Evolutionary conservation across 1,139 yeast genomes (phyloP), one percentile per base, ranked within the genome.

Genomic region (Pichia terricola): DNA sequence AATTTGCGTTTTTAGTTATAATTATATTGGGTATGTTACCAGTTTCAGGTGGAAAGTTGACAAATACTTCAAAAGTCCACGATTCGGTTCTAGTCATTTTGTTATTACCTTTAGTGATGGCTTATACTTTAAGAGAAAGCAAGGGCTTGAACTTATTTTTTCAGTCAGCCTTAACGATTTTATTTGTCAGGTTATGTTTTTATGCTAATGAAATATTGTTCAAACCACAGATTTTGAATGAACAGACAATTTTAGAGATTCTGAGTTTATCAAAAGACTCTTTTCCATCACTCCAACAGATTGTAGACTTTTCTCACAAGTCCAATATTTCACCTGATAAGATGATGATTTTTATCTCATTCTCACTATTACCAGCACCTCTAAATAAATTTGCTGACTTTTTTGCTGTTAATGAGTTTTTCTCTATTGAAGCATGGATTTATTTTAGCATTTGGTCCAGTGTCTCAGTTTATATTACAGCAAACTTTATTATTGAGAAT

Each of bases 391-490:
- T 27, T 4, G 5, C 26, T 50, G 3, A 5, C 8, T 38, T 27
- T 11, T 31, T 40, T 5, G 25, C 47, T 4, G 57, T 58, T 37
- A 51, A 55, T 2, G 38, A 51, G 3, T 36, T 52, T 25, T 54
- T 52, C 40, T 41, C 50, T 42, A 66, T 72, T 39, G 65, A 65
- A 1, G 64, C 86, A 39, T 66, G 84, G 40, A 54, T 68, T 2
- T 64, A 75, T 62, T 67, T 83, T 32, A 84, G 94, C 87, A 58
- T 73, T 3, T 81, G 79, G 61, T 77, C 85, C 0, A 71, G 75
- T 0, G 47, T 75, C 2, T 60, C 79, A 34, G 63, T 35, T 35
- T 37, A 28, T 11, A 26, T 39, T 7, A 11, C 22, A 10, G 7
- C 10, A 4, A n/a, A 25, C 2, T 40, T 34, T 11, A 7, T 34